A percentile compares a stretch with the other conserved stretches of the same genome.
phyloP scores from a whole-genome alignment of 306 rosid species.

The Fragaria iinumae region DNA sequence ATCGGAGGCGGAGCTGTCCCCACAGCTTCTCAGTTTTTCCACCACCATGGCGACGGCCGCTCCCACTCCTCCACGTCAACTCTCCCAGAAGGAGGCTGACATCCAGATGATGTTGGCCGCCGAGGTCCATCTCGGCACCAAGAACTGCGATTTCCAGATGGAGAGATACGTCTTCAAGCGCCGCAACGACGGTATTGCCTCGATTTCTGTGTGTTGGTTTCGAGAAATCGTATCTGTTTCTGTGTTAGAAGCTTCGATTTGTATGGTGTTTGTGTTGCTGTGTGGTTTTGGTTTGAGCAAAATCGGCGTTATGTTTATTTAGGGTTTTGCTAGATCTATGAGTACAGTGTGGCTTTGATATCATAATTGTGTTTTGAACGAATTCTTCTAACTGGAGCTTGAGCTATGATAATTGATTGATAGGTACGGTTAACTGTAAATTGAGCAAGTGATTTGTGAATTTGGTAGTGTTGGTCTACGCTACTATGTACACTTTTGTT shows the following conservation, averaged over 20 bases:
- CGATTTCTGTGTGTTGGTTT: neutral
- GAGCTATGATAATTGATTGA: neutral
- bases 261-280: neutral
- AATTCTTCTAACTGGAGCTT: neutral
- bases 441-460: neutral
- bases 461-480: neutral
- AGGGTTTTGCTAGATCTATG: neutral
- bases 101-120: slow-evolving; percentile 90
- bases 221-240: neutral
- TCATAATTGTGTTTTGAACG: neutral
- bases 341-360: neutral
- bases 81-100: slow-evolving; percentile 77
- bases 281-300: neutral
- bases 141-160: slow-evolving; percentile 85
- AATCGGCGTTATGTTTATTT: neutral
- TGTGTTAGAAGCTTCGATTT: neutral
- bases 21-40: neutral
- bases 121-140: slow-evolving; percentile 84
- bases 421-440: neutral
- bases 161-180: slow-evolving; percentile 88
- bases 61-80: slow-evolving; percentile 55
- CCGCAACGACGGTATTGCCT: slow-evolving; percentile 62
- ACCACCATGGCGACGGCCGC: slow-evolving; percentile 50
- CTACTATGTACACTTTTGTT: neutral
- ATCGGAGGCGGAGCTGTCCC: neutral